Base-by-base conservation (phyloP, 352 stramenopile species). In the Phytophthora capsici region DNA sequence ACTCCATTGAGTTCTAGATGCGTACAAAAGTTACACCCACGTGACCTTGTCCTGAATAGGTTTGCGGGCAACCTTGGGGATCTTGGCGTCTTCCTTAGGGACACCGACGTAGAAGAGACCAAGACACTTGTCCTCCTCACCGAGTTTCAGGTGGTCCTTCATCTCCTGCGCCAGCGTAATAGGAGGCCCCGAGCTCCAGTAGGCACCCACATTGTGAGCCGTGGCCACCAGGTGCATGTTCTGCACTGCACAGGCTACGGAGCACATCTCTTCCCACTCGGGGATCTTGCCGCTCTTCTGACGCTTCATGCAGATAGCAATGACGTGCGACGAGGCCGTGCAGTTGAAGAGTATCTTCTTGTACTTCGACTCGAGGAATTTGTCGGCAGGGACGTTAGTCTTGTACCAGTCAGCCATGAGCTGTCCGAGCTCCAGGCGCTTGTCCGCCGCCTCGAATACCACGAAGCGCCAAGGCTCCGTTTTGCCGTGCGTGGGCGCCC, bases 231-330 rank as follows among this genome's bases (percentile, higher is more conserved):
- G 60, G 66, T 95, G 88, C 77, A 95, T 86, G 74, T 95, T 95
- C 63, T 95, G 86, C 50, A 95, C 86, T 14, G 88, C 88, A 28
- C 77, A 90, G 6, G 88, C 88, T 8, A 90, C 80, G 0, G 86
- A 70, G 50, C 79, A 88, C 30, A 95, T 70, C 54, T 95, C 88
- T 71, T 95, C 88, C 62, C 89, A 77, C 63, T 95, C 88, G 3
- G 88, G 86, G 40, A 95, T 76, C 28, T 83, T 83, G 61, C 90
- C 82, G 69, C 82, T 93, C 52, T 85, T 77, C 59, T 95, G 88
- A 57, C 88, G 88, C 79, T 95, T 90, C 79, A 95, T 89, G 74
- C 82, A 90, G 58, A 95, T 93, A 51, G 88, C 86, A 54, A 95
- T 88, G 20, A 93, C 85, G 66, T 91, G 80, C 50, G 84, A 93